phyloP scores from a whole-genome alignment of 768 basidiomycete species.

The Hypsizygus marmoreus region DNA sequence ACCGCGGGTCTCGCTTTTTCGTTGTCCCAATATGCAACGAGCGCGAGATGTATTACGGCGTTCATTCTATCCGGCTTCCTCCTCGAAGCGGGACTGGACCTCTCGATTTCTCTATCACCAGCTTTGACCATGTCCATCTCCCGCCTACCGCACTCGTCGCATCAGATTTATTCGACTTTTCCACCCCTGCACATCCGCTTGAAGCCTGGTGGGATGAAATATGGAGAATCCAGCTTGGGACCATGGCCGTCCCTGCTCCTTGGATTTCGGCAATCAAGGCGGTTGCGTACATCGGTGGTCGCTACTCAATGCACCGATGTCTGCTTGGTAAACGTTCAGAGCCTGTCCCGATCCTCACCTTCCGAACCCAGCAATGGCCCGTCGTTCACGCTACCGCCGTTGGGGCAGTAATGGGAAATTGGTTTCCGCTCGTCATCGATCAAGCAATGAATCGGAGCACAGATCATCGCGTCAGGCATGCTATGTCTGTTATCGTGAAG shows the following conservation, averaged over 20 bases:
- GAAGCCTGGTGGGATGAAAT: slow-evolving; percentile 59
- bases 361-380: slow-evolving; percentile 68
- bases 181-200: slow-evolving; percentile 39
- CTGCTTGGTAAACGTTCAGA: slow-evolving; percentile 43
- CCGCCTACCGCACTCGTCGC: slow-evolving; percentile 52
- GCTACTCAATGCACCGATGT: slow-evolving; percentile 57
- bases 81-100: slow-evolving; percentile 54
- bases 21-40: slow-evolving; percentile 57
- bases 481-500: slow-evolving; percentile 57
- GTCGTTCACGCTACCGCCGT: slow-evolving; percentile 54
- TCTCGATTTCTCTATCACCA: slow-evolving; percentile 58
- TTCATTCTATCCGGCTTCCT: slow-evolving; percentile 51
- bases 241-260: slow-evolving; percentile 49
- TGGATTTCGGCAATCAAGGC: slow-evolving; percentile 55
- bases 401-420: slow-evolving; percentile 50
- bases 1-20: slow-evolving; percentile 55
- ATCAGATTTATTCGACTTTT: slow-evolving; percentile 42
- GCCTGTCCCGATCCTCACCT: slow-evolving; percentile 56
- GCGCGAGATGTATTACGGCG: slow-evolving; percentile 53
- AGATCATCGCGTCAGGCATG: slow-evolving; percentile 54
- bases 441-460: slow-evolving; percentile 37
- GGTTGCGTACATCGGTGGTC: slow-evolving; percentile 56
- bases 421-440: slow-evolving; percentile 41
- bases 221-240: slow-evolving; percentile 57
- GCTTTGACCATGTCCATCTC: slow-evolving; percentile 54